Percentiles rank a stretch among this genome's conserved stretches.
phyloP scores from a whole-genome alignment of 2,329 filamentous ascomycete genomes.

The Claviceps sp. region DNA sequence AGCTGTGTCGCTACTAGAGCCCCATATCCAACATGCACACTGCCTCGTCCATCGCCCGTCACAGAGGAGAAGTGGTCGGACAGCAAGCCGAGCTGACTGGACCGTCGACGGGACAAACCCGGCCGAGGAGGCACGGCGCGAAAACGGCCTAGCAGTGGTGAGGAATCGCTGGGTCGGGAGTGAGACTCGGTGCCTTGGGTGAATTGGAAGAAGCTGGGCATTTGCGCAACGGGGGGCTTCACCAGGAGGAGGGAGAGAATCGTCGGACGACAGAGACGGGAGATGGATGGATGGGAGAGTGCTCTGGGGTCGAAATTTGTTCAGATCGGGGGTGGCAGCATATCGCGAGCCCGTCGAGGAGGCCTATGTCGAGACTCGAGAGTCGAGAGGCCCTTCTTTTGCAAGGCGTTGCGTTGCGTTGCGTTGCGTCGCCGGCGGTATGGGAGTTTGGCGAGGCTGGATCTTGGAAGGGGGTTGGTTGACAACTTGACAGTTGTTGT shows the following conservation, averaged over 20 bases:
- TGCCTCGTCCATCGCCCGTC: slow-evolving; percentile 27
- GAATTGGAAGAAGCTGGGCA: slow-evolving; percentile 56
- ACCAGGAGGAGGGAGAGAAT: background rate
- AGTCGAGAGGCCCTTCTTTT: too few species aligned
- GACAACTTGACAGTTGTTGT: too few species aligned
- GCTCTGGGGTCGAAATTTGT: background rate
- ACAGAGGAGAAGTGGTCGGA: slow-evolving; percentile 15
- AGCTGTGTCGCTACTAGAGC: slow-evolving; percentile 33
- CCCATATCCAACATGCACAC: slow-evolving; percentile 44
- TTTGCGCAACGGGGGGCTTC: slow-evolving; percentile 14
- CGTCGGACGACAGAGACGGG: background rate
- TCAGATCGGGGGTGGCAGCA: background rate
- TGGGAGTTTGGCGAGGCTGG: background rate
- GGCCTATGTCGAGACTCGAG: background rate
- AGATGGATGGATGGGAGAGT: too few species aligned
- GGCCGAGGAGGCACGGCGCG: slow-evolving; percentile 42
- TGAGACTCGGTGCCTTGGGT: slow-evolving; percentile 50
- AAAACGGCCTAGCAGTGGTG: slow-evolving; percentile 51
- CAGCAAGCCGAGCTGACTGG: slow-evolving; percentile 27
- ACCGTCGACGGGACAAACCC: slow-evolving; percentile 15
- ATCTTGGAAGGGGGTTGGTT: too few species aligned
- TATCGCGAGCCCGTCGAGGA: background rate
- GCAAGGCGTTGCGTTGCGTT: background rate
- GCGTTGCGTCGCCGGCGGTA: background rate
- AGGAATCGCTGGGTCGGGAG: slow-evolving; percentile 37